Conservation (phyloP, 805 yeast species). For the Geotrichum ghanense region DNA sequence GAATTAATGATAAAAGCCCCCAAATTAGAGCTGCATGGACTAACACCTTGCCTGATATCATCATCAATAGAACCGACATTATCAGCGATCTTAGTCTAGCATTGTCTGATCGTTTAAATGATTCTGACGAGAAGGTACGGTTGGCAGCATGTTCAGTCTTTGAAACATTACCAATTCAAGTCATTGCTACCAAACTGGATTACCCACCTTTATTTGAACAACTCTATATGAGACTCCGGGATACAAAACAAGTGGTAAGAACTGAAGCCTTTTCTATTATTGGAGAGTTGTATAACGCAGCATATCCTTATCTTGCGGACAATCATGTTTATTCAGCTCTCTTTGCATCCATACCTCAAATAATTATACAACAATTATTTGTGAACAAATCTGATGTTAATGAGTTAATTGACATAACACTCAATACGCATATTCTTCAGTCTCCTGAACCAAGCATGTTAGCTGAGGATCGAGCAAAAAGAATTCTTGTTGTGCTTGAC, state of each 20-base stretch:
- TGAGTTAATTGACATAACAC: constrained; percentile 46
- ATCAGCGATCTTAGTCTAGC: constrained; percentile 27
- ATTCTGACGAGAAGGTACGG: constrained; percentile 65
- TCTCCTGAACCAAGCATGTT: constrained; percentile 26
- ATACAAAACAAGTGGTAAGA: constrained; percentile 56
- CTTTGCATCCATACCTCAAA: constrained; percentile 49
- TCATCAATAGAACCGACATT: constrained; percentile 33
- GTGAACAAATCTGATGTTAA: constrained; percentile 62
- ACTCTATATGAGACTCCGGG: constrained; percentile 56
- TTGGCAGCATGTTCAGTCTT: constrained; percentile 45
- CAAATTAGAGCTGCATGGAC: constrained; percentile 63
- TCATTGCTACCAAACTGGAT: constrained; percentile 23
- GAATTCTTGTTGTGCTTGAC: constrained; percentile 40
- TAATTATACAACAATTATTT: constrained; percentile 53
- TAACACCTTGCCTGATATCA: constrained; percentile 38
- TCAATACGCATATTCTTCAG: constrained; percentile 55
- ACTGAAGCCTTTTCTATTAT: constrained; percentile 42
- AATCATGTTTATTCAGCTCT: constrained; percentile 24
- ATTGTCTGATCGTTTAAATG: constrained; percentile 56
- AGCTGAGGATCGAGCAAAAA: constrained; percentile 34
- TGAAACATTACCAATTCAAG: constrained; percentile 30
- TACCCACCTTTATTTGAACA: constrained; percentile 37
- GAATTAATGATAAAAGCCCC: constrained; percentile 57
- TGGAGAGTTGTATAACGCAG: constrained; percentile 44
- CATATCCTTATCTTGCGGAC: constrained; percentile 23